A percentile compares a stretch with the other conserved stretches of the same genome.
Evolutionary conservation across 2,329 filamentous ascomycete species (phyloP).

Genomic region (Metarhizium guizhouense): DNA sequence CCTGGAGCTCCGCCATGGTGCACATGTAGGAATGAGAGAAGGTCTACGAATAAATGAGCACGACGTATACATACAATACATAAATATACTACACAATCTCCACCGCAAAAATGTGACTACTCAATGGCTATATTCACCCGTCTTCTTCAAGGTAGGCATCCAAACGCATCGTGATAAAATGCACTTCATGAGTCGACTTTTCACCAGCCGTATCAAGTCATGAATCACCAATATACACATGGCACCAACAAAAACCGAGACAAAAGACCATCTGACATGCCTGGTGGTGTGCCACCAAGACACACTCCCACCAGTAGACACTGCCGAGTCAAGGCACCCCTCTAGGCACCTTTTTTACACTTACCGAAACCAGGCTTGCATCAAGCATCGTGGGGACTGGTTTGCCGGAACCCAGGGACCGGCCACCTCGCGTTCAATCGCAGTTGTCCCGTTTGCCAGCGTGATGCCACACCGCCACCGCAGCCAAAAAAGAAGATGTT

Average conservation of each 20-base stretch:
- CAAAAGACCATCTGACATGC: not conserved
- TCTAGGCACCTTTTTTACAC: conserved; percentile 2
- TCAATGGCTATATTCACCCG: no score
- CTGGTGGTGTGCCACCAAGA: not conserved
- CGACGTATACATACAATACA: not conserved
- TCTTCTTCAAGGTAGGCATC: no score
- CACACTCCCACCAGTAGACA: not conserved
- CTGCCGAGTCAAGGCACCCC: not conserved
- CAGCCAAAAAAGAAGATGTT: not conserved
- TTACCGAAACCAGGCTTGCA: not conserved
- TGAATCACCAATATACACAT: not conserved
- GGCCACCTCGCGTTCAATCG: no score
- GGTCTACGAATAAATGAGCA: not conserved
- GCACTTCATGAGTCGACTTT: not conserved
- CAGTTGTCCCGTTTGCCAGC: no score
- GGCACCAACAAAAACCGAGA: not conserved
- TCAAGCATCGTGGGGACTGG: not conserved
- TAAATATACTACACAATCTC: no score
- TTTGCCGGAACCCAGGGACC: no score
- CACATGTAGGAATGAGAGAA: not conserved
- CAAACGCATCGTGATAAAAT: not conserved
- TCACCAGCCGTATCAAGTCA: not conserved
- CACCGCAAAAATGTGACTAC: no score
- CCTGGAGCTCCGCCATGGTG: not conserved
- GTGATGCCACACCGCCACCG: not conserved